Base-by-base conservation (phyloP, 148 eudicot species). In the Cornus kousa region DNA sequence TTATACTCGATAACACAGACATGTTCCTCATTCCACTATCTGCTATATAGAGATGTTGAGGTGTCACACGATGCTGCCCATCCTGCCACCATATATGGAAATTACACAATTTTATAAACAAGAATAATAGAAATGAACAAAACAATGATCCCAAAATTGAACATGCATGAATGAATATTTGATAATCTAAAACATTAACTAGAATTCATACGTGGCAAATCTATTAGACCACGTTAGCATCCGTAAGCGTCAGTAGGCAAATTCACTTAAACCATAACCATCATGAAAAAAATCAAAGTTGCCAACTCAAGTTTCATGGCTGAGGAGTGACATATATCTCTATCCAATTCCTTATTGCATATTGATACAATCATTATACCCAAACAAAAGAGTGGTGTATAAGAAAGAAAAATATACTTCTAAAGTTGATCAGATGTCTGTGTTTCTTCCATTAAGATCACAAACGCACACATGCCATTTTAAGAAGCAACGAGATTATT, bases 21-120 rank as follows among this genome's bases (percentile, higher is more conserved):
- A 87, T 85, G 86, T 97, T 97, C 88, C 86, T 89, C 60, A 83
- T 76, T 83, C 95, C 98, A 75, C 89, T 83, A 86, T 92, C 90
- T 31, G 90, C 87, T 80, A 87, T 85, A 72, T 86, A 92, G 23
- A 97, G 85, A 78, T 91, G 81, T 73, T 91, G 99, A 43, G 94
- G 90, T 53, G 91, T 87, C 64, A 90, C 69, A 24, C 81, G 83
- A 71, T 87, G 87, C 75, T 88, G 90, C 76, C 89, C 97, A 53
- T 87, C 89, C 98, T 97, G 98, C 85, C 68, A 73, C 78, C 78
- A 81, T n/a, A n/a, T n/a, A n/a, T 74, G 32, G 53, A 48, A 65
- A 57, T 67, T 32, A 60, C 37, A 73, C 19, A 62, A 60, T 72
- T 71, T 53, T 28, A 81, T 13, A 28, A 11, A 22, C 28, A 37